Conservation (phyloP, 2,329 filamentous ascomycete genomes). For the Teratosphaeria pseudoeucalypti region DNA sequence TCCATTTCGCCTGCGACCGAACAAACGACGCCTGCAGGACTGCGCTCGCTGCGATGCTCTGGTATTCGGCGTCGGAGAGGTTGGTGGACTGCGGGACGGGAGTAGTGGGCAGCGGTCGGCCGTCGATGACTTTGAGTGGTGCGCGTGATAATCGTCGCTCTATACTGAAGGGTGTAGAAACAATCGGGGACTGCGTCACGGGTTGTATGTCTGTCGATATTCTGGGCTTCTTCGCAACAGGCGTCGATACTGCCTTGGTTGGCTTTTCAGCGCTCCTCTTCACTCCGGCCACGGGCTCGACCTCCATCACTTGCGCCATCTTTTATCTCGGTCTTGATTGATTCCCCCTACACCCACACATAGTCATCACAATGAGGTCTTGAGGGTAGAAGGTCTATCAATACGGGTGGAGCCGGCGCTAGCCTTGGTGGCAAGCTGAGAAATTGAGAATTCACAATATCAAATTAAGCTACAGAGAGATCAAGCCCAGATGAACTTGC, state of each 20-base stretch:
- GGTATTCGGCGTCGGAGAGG: constrained; percentile 56
- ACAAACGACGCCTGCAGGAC: constrained; percentile 63
- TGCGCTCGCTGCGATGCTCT: constrained; percentile 64
- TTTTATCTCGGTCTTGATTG: background rate
- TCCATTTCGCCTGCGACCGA: constrained; percentile 64
- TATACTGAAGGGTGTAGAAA: background rate
- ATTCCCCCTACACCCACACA: background rate
- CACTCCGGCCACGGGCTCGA: constrained; percentile 9
- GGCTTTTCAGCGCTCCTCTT: constrained; percentile 17
- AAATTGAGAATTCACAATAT: no score
- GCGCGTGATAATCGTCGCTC: background rate
- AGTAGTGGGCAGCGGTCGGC: constrained; percentile 61
- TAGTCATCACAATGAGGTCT: background rate
- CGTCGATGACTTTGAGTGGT: constrained; percentile 53
- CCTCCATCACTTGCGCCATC: background rate
- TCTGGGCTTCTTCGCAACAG: constrained; percentile 17
- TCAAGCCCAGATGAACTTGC: background rate
- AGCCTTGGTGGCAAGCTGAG: no score
- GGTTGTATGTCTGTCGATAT: constrained; percentile 4
- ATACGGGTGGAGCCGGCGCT: no score
- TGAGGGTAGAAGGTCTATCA: no score
- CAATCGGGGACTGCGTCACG: background rate
- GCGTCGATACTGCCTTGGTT: constrained; percentile 10
- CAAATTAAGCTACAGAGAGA: background rate
- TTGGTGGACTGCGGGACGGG: constrained; percentile 55